Evolutionary conservation across 2,329 filamentous ascomycete species (phyloP), one percentile per base, ranked within the genome.

Genomic region (Ascosphaera pollenicola): DNA sequence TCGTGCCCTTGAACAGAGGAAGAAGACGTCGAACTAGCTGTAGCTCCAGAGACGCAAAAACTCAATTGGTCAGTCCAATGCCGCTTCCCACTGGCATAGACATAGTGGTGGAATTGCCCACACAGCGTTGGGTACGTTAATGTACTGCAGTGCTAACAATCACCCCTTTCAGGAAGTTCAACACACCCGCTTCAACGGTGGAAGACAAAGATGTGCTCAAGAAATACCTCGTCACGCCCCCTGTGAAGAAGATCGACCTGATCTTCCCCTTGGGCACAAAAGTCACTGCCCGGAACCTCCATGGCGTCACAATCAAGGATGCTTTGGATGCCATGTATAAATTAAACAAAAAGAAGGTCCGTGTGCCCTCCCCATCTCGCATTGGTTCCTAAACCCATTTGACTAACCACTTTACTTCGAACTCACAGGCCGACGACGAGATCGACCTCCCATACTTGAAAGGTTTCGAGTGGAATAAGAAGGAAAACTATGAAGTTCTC

Each of bases 301-400:
- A 85, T 61, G 87, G 87, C 41, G 84, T 95, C 48, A 95, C 87
- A 41, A 87, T 95, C 68, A 94, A 94, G 68, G 87, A 95, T 60
- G 84, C 84, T 42, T 57, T 93, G 58, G 85, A 94, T 58, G 87
- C 83, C 52, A 94, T 95, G 62, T 69, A 93, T 69, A 94, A 93
- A 68, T 73, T 80, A 50, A 92, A 82, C 69, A 92, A 91, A 72
- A 94, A 94, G 74, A 78, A 85, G 72, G 87, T 85, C 61, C 50
- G 73, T 11, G 37, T 11, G 37, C 1, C n/a, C 21, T 19, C 18
- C 17, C 16, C 17, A 24, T 31, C 26, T 28, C 36, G 8, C 15
- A 18, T 16, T 32, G 19, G 10, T 2, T 10, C 10, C 8, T 8
- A 26, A 18, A 39, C 3, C 16, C 11, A 36, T 42, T 40, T 30